Conservation (phyloP, 225 moss, liverwort and hornwort genomes). For the Takakia lepidozioides region DNA sequence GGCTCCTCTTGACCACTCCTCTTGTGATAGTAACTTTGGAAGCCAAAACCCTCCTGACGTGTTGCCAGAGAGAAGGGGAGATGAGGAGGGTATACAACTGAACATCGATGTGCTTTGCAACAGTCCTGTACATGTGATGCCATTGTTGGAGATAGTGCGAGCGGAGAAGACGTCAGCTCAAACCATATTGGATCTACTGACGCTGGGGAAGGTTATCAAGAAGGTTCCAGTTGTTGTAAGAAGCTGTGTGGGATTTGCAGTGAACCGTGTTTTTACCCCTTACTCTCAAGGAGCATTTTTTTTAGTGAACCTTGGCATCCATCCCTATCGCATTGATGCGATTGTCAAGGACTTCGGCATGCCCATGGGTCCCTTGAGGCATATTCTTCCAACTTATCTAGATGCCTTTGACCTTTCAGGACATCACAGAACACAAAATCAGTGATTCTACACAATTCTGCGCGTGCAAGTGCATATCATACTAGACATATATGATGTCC, state of each 20-base stretch:
- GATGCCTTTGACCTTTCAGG: too few relatives aligned
- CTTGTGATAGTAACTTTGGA: too few relatives aligned
- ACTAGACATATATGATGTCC: too few relatives aligned
- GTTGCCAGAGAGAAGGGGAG: too few relatives aligned
- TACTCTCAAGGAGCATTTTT: constrained; percentile 46
- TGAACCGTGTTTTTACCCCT: constrained; percentile 77
- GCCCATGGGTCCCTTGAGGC: constrained; percentile 96
- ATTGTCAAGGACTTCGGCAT: constrained; percentile 74
- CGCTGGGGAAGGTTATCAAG: constrained; percentile 52
- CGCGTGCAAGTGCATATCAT: too few relatives aligned
- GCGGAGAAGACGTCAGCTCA: constrained; percentile 61
- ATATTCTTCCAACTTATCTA: too few relatives aligned
- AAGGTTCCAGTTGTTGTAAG: constrained; percentile 75
- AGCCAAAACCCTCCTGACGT: too few relatives aligned
- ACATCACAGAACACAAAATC: too few relatives aligned
- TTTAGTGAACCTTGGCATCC: constrained; percentile 57
- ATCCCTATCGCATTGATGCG: constrained; percentile 75
- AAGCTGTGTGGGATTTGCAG: constrained; percentile 74
- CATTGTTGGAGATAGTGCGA: constrained; percentile 77
- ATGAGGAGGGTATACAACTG: too few relatives aligned
- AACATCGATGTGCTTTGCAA: constrained; percentile 1
- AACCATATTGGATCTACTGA: constrained; percentile 62
- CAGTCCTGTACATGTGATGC: constrained; percentile 95
- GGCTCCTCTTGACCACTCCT: too few relatives aligned
- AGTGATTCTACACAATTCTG: too few relatives aligned